Evolutionary conservation across 139 green algal genomes (phyloP).

Genomic region (Pseudopediastrum boryanum): DNA sequence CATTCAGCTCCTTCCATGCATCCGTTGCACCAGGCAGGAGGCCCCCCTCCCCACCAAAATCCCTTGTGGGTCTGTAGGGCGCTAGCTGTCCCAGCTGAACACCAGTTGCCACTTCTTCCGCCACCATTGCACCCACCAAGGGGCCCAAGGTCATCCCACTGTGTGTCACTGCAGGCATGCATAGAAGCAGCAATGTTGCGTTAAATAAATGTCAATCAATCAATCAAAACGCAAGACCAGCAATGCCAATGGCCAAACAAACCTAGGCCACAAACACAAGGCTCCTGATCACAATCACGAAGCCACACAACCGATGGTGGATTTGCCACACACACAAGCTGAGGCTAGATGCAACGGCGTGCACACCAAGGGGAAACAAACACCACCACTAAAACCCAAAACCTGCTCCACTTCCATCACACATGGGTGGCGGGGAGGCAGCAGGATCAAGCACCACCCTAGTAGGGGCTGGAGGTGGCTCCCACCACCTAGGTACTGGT

Average conservation of each 20-base stretch:
- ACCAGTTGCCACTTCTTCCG: conserved; percentile 4
- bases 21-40: too few relatives aligned
- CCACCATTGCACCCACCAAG: conserved; percentile 11
- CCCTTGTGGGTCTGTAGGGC: not conserved
- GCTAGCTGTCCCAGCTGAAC: conserved; percentile 7
- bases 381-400: too few relatives aligned
- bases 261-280: not conserved
- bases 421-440: too few relatives aligned
- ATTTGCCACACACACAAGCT: not conserved
- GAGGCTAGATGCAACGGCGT: not conserved
- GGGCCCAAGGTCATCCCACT: conserved; percentile 20
- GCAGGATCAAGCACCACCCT: too few relatives aligned
- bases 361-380: too few relatives aligned
- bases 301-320: not conserved
- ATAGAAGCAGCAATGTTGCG: too few relatives aligned
- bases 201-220: too few relatives aligned
- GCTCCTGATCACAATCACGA: not conserved
- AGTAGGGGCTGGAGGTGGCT: too few relatives aligned
- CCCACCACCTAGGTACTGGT: too few relatives aligned
- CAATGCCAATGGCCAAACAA: not conserved
- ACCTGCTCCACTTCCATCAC: too few relatives aligned
- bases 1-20: too few relatives aligned
- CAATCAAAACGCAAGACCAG: not conserved
- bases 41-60: not conserved
- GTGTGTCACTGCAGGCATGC: conserved; percentile 20